Conservation (phyloP, 345 rosid species). For the Chamaenerion angustifolium region DNA sequence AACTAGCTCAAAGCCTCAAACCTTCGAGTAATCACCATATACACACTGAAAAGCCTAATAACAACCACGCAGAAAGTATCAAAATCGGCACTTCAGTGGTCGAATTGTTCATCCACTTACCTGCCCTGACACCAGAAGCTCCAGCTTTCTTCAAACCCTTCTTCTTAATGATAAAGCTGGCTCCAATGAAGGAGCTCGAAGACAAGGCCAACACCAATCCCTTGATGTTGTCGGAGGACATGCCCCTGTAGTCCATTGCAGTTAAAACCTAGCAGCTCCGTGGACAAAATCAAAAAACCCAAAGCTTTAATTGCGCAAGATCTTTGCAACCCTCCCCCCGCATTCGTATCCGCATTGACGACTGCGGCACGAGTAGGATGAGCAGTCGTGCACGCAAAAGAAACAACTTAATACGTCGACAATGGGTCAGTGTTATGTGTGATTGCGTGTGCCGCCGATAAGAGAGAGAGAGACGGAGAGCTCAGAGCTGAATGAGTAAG, state of each 20-base stretch:
- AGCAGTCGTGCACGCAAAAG: too few species aligned
- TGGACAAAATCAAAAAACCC: background rate
- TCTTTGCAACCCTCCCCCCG: constrained; percentile 5
- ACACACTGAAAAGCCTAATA: background rate
- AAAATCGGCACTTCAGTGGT: background rate
- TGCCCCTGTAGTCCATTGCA: constrained; percentile 42
- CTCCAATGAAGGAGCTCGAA: constrained; percentile 75
- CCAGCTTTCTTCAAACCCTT: constrained; percentile 77
- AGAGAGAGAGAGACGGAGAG: too few species aligned
- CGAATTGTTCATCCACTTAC: constrained; percentile 15
- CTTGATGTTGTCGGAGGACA: constrained; percentile 74
- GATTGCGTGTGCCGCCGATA: too few species aligned
- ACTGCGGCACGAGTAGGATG: too few species aligned
- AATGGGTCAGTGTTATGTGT: too few species aligned
- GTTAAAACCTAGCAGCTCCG: constrained; percentile 4
- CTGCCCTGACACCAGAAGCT: constrained; percentile 61
- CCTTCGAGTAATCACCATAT: background rate
- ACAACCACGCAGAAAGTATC: background rate
- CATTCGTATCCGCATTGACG: too few species aligned
- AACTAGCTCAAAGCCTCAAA: too few species aligned
- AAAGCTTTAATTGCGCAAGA: constrained; percentile 10
- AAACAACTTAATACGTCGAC: too few species aligned
- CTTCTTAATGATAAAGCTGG: constrained; percentile 81
- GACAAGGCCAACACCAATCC: constrained; percentile 74
- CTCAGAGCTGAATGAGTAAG: too few species aligned